Evolutionary conservation across 192 early-diverging fungal species (phyloP).

Genomic region (Backusella liffmaniae): DNA sequence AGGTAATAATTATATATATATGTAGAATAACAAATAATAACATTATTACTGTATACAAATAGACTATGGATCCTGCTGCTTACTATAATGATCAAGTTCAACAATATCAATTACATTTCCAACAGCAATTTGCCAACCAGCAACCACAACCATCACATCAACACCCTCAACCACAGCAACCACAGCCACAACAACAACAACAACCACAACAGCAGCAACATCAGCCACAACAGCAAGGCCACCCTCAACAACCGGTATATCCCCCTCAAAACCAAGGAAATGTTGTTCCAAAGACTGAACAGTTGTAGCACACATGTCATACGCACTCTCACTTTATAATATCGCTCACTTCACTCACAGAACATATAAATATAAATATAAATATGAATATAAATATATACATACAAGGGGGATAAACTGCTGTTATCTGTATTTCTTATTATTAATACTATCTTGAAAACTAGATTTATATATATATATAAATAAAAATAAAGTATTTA

Average conservation of each 20-base stretch:
- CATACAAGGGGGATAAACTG: too few species aligned
- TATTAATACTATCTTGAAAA: neutral
- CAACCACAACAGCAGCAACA: neutral
- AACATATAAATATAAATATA: too few species aligned
- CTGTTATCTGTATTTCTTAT: neutral
- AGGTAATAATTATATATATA: neutral
- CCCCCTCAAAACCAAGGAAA: neutral
- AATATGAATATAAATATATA: too few species aligned
- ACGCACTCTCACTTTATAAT: too few species aligned
- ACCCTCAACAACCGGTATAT: conserved; percentile 2
- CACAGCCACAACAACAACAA: neutral
- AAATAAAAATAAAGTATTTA: neutral
- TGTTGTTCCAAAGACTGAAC: neutral
- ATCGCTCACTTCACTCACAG: too few species aligned
- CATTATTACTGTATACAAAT: too few species aligned
- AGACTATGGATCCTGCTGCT: neutral
- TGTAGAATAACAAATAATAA: too few species aligned
- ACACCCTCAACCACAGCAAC: neutral
- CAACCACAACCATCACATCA: conserved; percentile 16
- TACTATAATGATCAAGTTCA: conserved; percentile 32
- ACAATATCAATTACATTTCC: conserved; percentile 38
- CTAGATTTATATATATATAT: neutral
- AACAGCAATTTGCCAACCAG: conserved; percentile 30
- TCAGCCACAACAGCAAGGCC: neutral
- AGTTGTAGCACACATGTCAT: neutral